These are phyloP conservation scores for Hirsutella minnesotensis DNA, from an alignment of 2,329 filamentous ascomycete genomes.

Conservation along the genomic window DNA sequence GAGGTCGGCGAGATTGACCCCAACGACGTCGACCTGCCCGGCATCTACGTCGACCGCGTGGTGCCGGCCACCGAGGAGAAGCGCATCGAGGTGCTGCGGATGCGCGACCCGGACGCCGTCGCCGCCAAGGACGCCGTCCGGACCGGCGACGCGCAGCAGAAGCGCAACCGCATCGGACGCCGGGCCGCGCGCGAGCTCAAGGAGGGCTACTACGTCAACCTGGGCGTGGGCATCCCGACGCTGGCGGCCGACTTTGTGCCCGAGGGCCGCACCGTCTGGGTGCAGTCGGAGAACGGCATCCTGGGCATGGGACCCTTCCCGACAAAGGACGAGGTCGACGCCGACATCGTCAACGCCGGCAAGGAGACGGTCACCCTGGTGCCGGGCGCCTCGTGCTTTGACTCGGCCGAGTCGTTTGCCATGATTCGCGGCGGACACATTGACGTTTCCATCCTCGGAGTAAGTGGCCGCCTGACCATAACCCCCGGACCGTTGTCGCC, in stretches of 20 bases:
- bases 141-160: conserved; percentile 31
- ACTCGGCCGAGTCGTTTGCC: conserved; percentile 69
- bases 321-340: conserved; percentile 56
- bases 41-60: conserved; percentile 74
- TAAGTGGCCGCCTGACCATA: conserved; percentile 16
- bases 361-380: conserved; percentile 79
- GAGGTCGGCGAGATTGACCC: conserved; percentile 60
- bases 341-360: conserved; percentile 75
- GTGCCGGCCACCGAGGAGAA: conserved; percentile 62
- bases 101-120: conserved; percentile 32
- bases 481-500: no score
- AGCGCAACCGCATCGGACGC: conserved; percentile 61
- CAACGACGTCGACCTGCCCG: conserved; percentile 65
- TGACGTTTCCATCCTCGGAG: conserved; percentile 71
- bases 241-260: conserved; percentile 70
- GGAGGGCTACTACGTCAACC: conserved; percentile 68
- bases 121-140: conserved; percentile 20
- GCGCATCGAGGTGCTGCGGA: conserved; percentile 58
- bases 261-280: conserved; percentile 58
- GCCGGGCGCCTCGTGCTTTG: conserved; percentile 66
- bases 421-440: conserved; percentile 83
- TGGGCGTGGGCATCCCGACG: conserved; percentile 77
- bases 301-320: conserved; percentile 77
- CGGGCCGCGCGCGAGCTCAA: conserved; percentile 73
- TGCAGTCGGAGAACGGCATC: conserved; percentile 81